Evolutionary conservation across 768 basidiomycete genomes (phyloP).

Genomic region (Kwoniella bestiolae): DNA sequence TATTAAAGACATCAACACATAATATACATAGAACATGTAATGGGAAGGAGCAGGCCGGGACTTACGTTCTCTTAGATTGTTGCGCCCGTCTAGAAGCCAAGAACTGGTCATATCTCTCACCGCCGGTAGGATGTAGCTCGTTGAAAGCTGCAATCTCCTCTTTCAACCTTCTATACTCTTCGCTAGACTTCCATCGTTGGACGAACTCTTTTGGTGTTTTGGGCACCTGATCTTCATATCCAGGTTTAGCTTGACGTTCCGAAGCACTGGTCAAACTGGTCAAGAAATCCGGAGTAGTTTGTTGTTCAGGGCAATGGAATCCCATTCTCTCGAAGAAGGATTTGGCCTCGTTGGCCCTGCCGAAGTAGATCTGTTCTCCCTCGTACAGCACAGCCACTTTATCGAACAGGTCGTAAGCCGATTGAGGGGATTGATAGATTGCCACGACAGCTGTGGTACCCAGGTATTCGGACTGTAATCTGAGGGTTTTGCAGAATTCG

Average conservation of each 20-base stretch:
- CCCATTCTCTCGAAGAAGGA: conserved; percentile 62
- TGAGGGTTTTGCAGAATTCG: conserved; percentile 62
- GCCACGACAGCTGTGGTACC: conserved; percentile 61
- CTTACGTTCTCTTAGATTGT: conserved; percentile 76
- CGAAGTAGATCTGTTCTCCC: conserved; percentile 63
- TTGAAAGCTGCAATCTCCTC: conserved; percentile 68
- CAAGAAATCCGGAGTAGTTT: conserved; percentile 63
- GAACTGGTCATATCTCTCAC: conserved; percentile 69
- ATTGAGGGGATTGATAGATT: conserved; percentile 61
- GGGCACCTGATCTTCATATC: conserved; percentile 67
- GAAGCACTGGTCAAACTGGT: conserved; percentile 71
- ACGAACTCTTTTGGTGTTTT: conserved; percentile 69
- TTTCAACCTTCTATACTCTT: conserved; percentile 62
- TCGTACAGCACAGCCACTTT: conserved; percentile 62
- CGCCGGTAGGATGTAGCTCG: conserved; percentile 50
- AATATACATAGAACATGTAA: too few relatives aligned
- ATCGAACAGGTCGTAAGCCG: conserved; percentile 62
- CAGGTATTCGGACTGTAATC: conserved; percentile 60
- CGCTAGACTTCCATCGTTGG: conserved; percentile 61
- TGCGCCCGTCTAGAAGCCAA: conserved; percentile 67
- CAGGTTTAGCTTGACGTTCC: conserved; percentile 76
- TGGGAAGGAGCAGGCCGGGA: too few relatives aligned
- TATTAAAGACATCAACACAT: too few relatives aligned
- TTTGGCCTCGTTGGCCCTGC: conserved; percentile 58
- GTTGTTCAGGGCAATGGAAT: conserved; percentile 61